A percentile compares a stretch with the other conserved stretches of the same genome.
phyloP scores from a whole-genome alignment of 2,329 filamentous ascomycete genomes.

The Cordyceps tenuipes region DNA sequence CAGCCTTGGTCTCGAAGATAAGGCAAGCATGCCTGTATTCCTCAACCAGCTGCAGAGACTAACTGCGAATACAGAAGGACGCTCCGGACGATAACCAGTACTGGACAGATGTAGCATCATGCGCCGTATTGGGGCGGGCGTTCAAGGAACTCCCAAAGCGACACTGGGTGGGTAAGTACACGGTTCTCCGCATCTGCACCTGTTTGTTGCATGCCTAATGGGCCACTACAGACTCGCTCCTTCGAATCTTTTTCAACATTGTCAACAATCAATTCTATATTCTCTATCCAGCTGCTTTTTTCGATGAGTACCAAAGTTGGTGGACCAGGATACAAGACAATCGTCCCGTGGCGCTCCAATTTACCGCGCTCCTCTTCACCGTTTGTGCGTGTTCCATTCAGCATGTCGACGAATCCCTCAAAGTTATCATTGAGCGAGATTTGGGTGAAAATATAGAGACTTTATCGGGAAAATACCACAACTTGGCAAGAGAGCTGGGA shows the following conservation, averaged over 20 bases:
- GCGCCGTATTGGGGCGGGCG: constrained; percentile 24
- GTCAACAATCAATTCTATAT: constrained; percentile 33
- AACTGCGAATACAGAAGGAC: constrained; percentile 12
- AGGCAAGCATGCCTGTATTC: background rate
- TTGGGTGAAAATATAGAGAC: constrained; percentile 21
- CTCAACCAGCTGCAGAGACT: background rate
- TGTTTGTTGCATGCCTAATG: background rate
- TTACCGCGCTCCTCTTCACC: constrained; percentile 30
- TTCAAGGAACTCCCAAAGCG: constrained; percentile 25
- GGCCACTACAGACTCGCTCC: constrained; percentile 22
- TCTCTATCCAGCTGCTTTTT: constrained; percentile 27
- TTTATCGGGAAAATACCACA: constrained; percentile 26
- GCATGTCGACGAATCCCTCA: constrained; percentile 24
- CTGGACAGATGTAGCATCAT: constrained; percentile 15
- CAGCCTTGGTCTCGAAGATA: constrained; percentile 3
- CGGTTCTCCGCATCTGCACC: too few species aligned
- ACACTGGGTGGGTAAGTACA: constrained; percentile 24
- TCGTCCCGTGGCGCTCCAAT: constrained; percentile 25
- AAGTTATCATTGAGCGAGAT: constrained; percentile 23
- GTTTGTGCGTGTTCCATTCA: constrained; percentile 30
- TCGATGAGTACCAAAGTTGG: constrained; percentile 29
- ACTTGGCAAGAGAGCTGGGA: constrained; percentile 25
- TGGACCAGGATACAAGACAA: constrained; percentile 23
- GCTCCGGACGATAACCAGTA: constrained; percentile 15
- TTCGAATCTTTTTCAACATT: constrained; percentile 30